These are phyloP conservation scores for Cytospora leucostoma DNA, from an alignment of 2,329 filamentous ascomycete species.

Conservation along the genomic window DNA sequence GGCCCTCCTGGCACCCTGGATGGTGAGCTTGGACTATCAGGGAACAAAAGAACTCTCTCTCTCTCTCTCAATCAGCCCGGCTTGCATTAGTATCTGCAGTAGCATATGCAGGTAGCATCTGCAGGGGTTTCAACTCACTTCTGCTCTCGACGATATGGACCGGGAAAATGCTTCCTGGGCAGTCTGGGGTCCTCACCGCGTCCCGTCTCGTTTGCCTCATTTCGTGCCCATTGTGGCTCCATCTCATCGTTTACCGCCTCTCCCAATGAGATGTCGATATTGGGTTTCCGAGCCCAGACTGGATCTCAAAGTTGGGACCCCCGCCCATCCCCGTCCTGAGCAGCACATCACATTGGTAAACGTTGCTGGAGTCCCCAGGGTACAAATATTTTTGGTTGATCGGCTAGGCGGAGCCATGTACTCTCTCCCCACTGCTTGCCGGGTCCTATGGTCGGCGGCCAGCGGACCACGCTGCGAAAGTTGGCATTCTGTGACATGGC, in stretches of 20 bases:
- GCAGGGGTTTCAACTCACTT: slow-evolving; percentile 20
- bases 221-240: slow-evolving; percentile 11
- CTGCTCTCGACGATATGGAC: not conserved
- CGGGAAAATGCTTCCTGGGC: slow-evolving; percentile 6
- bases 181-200: slow-evolving; percentile 15
- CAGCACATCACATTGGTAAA: not conserved
- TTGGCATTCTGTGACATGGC: slow-evolving; percentile 13
- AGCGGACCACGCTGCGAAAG: slow-evolving; percentile 19
- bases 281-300: slow-evolving; percentile 20
- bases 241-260: slow-evolving; percentile 21
- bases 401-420: slow-evolving; percentile 18
- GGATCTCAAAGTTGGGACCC: slow-evolving; percentile 1
- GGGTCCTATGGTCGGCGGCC: slow-evolving; percentile 23
- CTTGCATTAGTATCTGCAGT: slow-evolving; percentile 20
- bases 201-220: slow-evolving; percentile 3
- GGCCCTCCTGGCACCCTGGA: not conserved
- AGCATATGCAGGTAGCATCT: not conserved
- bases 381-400: slow-evolving; percentile 19
- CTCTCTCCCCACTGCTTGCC: slow-evolving; percentile 3
- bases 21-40: slow-evolving; percentile 10
- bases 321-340: not conserved
- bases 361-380: slow-evolving; percentile 17
- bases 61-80: not conserved
- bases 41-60: not conserved
- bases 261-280: slow-evolving; percentile 20